Conservation (phyloP, 164 flowering plant genomes). For the grape (Vitis vinifera) region DNA sequence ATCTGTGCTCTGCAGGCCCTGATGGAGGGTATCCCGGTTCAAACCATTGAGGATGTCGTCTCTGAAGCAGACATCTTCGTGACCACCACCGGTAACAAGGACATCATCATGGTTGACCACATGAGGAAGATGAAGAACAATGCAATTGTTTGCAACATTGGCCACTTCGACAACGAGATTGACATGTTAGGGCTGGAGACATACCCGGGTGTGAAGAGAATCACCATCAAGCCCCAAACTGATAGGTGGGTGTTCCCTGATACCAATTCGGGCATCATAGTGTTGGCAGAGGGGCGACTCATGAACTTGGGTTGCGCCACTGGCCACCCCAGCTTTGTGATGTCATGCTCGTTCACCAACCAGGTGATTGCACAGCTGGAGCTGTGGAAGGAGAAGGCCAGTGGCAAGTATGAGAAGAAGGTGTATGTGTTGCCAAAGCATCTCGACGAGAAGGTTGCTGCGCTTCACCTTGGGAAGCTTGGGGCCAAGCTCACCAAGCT, state of each 20-base stretch:
- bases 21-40: slow-evolving; percentile 71
- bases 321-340: slow-evolving; percentile 82
- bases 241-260: slow-evolving; percentile 85
- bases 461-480: slow-evolving; percentile 72
- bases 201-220: slow-evolving; percentile 74
- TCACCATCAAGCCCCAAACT: slow-evolving; percentile 84
- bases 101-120: slow-evolving; percentile 71
- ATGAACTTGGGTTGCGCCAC: slow-evolving; percentile 90
- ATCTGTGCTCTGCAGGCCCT: slow-evolving; percentile 81
- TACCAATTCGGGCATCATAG: slow-evolving; percentile 60
- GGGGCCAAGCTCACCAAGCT: slow-evolving; percentile 81
- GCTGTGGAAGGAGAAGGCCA: slow-evolving; percentile 66
- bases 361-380: slow-evolving; percentile 87
- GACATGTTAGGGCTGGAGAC: slow-evolving; percentile 76
- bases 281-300: slow-evolving; percentile 75
- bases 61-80: slow-evolving; percentile 72
- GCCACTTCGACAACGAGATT: slow-evolving; percentile 79
- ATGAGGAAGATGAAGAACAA: slow-evolving; percentile 88
- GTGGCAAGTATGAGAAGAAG: slow-evolving; percentile 74
- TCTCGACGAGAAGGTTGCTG: slow-evolving; percentile 78
- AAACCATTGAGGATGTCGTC: slow-evolving; percentile 55
- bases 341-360: slow-evolving; percentile 83
- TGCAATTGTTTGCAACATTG: slow-evolving; percentile 84
- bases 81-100: slow-evolving; percentile 86
- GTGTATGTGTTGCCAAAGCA: slow-evolving; percentile 79